Base-by-base conservation (phyloP, 495 filamentous ascomycete species). In the Cercophora scortea region DNA sequence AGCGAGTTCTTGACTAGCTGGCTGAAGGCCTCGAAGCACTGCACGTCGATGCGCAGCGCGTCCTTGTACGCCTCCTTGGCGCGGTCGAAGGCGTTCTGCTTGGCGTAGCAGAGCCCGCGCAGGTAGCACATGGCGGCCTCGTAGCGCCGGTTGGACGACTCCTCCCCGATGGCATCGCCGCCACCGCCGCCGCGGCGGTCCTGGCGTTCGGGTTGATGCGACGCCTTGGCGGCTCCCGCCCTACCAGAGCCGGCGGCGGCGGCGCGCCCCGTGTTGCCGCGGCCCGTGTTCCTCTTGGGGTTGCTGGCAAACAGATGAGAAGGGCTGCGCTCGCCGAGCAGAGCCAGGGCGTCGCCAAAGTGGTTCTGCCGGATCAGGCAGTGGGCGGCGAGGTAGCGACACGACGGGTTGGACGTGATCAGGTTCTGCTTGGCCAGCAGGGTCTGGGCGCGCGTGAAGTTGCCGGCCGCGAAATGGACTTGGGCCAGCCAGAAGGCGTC, bases 51-150 rank as follows among this genome's bases (percentile, higher is more conserved):
- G 45, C 88, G 79, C 41, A 97, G 88, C 7, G 93, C 93, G 59
- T 94, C 88, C 71, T 95, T 96, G 76, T 96, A 99, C 70, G 94
- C 96, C 61, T 96, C 90, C 61, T 95, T 95, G 36, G 93, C 93
- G 25, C 91, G 84, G 62, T 99, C 94, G 57, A 96, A 97, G 12
- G 91, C 88, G 68, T 97, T 99, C 70, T 95, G 89, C 68, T 96
- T 96, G 15, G 93, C 91, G 62, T 89, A 96, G 71, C 95, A 96
- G 19, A 95, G 77, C 4, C 93, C 93, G 18, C 93, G 78, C 36
- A 99, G 73, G 69, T 90, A 95, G 72, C 94, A 97, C 92, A 99
- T 99, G 59, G 85, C 87, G 2, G 94, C 94, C 70, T 97, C 93
- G 56, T 89, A 95, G 32, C 85, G 82, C 44, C 95, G 74, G 63